Conservation (phyloP, 768 basidiomycete species). For the Termitomyces sp. region DNA sequence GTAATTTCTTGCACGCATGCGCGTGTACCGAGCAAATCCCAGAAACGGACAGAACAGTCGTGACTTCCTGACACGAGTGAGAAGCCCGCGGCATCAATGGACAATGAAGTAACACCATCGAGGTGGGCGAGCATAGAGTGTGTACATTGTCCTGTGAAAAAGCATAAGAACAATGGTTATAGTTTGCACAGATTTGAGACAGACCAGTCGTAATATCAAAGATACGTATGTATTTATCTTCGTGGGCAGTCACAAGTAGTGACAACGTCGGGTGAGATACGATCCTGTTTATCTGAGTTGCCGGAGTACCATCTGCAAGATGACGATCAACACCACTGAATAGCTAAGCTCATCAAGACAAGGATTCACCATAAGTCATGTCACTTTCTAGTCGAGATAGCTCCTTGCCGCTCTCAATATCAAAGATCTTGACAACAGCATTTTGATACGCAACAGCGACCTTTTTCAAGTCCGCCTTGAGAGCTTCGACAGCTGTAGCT, state of each 20-base stretch:
- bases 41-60: constrained; percentile 92
- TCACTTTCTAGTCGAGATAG: constrained; percentile 56
- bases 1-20: constrained; percentile 88
- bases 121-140: constrained; percentile 89
- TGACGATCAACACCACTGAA: constrained; percentile 1
- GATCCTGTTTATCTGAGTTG: constrained; percentile 81
- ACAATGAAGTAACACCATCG: constrained; percentile 87
- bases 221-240: constrained; percentile 89
- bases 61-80: constrained; percentile 87
- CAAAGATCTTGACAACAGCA: constrained; percentile 85
- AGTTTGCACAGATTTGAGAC: constrained; percentile 18
- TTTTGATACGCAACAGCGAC: constrained; percentile 91
- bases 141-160: constrained; percentile 67
- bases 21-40: constrained; percentile 81
- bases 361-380: constrained; percentile 47
- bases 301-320: constrained; percentile 60
- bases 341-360: neutral
- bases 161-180: constrained; percentile 3
- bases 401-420: constrained; percentile 86
- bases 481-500: constrained; percentile 80
- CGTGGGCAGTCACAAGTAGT: constrained; percentile 84
- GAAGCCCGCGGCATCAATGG: constrained; percentile 83
- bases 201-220: constrained; percentile 81
- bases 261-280: constrained; percentile 89
- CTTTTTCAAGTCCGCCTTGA: constrained; percentile 78